Conservation (phyloP, 768 basidiomycete genomes). For the Boletus speciosus region DNA sequence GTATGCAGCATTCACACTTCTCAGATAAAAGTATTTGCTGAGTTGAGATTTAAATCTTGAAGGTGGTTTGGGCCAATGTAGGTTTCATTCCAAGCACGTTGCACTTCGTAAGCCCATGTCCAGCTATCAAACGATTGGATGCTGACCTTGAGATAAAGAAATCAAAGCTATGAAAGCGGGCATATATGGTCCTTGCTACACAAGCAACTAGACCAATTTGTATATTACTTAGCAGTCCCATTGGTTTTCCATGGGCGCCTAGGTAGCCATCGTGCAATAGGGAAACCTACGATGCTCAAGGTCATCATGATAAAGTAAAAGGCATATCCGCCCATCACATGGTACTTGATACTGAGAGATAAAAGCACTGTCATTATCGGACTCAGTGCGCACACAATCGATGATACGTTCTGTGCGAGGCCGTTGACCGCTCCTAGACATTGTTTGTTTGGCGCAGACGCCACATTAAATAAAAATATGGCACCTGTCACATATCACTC, state of each 20-base stretch:
- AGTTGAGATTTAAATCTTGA: background rate
- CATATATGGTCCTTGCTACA: slow-evolving; percentile 1
- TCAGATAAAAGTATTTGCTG: background rate
- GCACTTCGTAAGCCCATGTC: slow-evolving; percentile 10
- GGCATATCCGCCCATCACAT: slow-evolving; percentile 27
- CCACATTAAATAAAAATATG: background rate
- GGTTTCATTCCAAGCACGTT: slow-evolving; percentile 7
- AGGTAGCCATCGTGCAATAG: background rate
- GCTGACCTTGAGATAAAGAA: slow-evolving; percentile 3
- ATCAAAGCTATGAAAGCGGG: slow-evolving; percentile 18
- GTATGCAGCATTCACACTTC: background rate
- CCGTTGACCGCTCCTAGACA: slow-evolving; percentile 66
- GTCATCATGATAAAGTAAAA: slow-evolving; percentile 21
- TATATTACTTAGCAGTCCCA: background rate
- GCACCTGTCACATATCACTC: background rate
- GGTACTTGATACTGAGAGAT: slow-evolving; percentile 25
- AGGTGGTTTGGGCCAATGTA: slow-evolving; percentile 2
- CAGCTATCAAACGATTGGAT: background rate
- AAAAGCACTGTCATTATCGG: slow-evolving; percentile 28
- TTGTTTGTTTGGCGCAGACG: slow-evolving; percentile 56
- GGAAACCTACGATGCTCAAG: background rate
- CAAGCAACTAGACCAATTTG: background rate
- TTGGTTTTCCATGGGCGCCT: background rate
- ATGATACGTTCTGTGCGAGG: slow-evolving; percentile 15
- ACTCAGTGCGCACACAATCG: slow-evolving; percentile 21